Evolutionary conservation across 176 grass and related monocot genomes (phyloP), one percentile per base, ranked within the genome.

Genomic region (Ampelocalamus luodianensis): DNA sequence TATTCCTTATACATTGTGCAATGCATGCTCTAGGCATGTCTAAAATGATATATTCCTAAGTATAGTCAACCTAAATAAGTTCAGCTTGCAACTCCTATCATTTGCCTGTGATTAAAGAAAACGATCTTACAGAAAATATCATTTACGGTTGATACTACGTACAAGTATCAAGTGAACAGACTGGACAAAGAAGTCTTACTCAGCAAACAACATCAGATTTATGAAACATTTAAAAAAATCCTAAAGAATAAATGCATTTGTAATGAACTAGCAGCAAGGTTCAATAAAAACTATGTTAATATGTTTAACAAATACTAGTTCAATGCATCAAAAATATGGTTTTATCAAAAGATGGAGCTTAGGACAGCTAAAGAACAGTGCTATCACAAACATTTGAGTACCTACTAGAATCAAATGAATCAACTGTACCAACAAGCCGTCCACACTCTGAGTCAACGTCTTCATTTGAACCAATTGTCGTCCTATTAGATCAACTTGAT

Each of bases 371-470:
- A 84, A 37, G 20, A 78, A 44, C 40, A 72, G 22, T 56, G 16
- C 37, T 44, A 74, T 58, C 22, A 22, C 40, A 10, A 39, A 67
- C 29, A 79, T 65, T 40, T 23, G 9, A 69, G 60, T 90, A 97
- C 94, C 91, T 94, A 82, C 76, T 93, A 86, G 84, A 91, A 87
- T 99, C 97, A 85, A 79, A 90, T 74, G 82, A 94, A 94, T 99
- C 96, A 61, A 99, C 88, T 22, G 97, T 99, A 80, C 97, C 97
- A 67, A 93, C 90, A 87, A 96, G 80, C 20, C 92, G 86, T 72
- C 93, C 92, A 78, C 84, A 85, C 77, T 80, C 86, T 29, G 34
- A 43, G 83, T 99, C 97, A 22, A 23, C 22, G 22, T 94, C 97
- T 81, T 94, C 93, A 86, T 73, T 86, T 86, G 84, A 82, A 76